Base-by-base conservation (phyloP, 225 moss, liverwort and hornwort genomes). In the Asterella californica region DNA sequence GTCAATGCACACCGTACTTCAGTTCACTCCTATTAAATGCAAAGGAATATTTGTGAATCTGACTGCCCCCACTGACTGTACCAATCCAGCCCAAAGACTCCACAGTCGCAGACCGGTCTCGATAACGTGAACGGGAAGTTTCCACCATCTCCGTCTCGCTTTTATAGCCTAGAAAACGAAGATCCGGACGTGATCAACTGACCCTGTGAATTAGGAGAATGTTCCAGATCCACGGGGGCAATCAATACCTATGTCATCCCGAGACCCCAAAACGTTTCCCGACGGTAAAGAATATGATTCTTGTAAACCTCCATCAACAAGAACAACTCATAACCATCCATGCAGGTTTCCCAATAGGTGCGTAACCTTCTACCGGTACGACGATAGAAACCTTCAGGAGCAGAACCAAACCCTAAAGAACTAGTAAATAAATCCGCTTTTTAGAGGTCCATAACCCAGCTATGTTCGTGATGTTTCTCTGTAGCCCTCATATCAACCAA, bases 321-420 rank as follows among this genome's bases (percentile, higher is more conserved):
- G 33, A 54, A 55, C 42, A 15, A 74, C n/a, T 24, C 27, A 32
- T n/a, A 49, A 11, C 24, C 4, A 25, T 48, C 25, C 29, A 29
- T 53, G 74, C 12, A 34, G 11, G 52, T 6, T 15, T 15, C 17
- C 77, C 64, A 63, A 77, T 62, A 77, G 77, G 63, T 77, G 77
- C 77, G 63, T 77, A 77, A 46, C 64, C 46, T 77, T 77, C 63
- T 77, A 77, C 77, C 5, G 64, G 62, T 46, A 77, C 77, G 77
- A 77, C 77, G 77, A 77, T 77, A 77, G 77, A 64, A 47, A 77
- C 46, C 77, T 65, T 77, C 0, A 45, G 46, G 64, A 15, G 5
- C n/a, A 5, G 18, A 65, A 29, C 63, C 29, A 29, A 77, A 62
- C 63, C 77, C 64, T 46, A 63, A 77, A 63, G 63, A 42, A 17